A percentile compares a stretch with the other conserved stretches of the same genome.
Evolutionary conservation across 2,329 filamentous ascomycete genomes (phyloP).

Genomic region (Camptophora hylomeconis): DNA sequence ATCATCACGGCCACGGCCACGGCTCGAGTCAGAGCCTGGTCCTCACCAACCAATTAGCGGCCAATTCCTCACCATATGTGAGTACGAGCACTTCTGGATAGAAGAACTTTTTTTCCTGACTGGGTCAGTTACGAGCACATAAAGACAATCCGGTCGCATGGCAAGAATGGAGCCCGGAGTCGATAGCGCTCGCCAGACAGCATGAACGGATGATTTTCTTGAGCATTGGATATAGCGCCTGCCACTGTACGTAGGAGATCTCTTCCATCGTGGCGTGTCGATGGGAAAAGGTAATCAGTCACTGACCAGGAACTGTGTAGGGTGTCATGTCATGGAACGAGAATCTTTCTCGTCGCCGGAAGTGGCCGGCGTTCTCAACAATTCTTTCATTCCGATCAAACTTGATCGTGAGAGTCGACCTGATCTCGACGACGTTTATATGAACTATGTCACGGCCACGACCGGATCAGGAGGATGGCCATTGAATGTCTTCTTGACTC

Average conservation of each 20-base stretch:
- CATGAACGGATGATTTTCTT: slow-evolving; percentile 85
- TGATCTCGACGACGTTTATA: slow-evolving; percentile 90
- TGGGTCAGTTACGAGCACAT: slow-evolving; percentile 51
- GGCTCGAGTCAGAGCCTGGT: too few species aligned
- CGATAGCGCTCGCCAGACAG: slow-evolving; percentile 60
- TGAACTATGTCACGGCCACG: slow-evolving; percentile 95
- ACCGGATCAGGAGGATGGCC: slow-evolving; percentile 88
- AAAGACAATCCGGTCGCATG: slow-evolving; percentile 74
- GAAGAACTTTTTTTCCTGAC: slow-evolving; percentile 3
- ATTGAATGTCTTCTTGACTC: slow-evolving; percentile 90
- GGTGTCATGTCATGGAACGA: slow-evolving; percentile 80
- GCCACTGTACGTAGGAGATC: slow-evolving; percentile 58
- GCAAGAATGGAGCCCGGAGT: slow-evolving; percentile 74
- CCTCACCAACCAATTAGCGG: too few species aligned
- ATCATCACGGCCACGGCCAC: too few species aligned
- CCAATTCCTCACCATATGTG: slow-evolving; percentile 53
- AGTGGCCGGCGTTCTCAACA: slow-evolving; percentile 71
- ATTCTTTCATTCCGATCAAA: slow-evolving; percentile 79
- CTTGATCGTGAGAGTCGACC: slow-evolving; percentile 89
- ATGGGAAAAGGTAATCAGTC: not conserved
- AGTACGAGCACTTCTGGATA: slow-evolving; percentile 18
- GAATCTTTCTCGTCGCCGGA: slow-evolving; percentile 80
- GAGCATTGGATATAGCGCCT: slow-evolving; percentile 89
- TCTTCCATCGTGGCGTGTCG: too few species aligned
- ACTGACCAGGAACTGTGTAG: slow-evolving; percentile 26